Evolutionary conservation across 1,139 yeast genomes (phyloP).

Genomic region (Scheffersomyces quercinus): DNA sequence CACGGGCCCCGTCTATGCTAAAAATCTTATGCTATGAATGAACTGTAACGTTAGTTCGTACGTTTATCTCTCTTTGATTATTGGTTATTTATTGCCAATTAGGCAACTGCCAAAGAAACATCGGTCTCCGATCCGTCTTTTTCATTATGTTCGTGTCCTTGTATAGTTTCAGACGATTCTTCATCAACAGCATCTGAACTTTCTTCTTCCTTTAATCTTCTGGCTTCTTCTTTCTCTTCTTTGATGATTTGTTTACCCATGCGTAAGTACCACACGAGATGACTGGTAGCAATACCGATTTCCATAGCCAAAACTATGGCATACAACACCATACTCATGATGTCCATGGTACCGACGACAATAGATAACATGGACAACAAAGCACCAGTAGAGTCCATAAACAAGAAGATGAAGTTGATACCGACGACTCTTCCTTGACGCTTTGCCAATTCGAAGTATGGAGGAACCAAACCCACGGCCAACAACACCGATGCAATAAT

Average conservation of each 20-base stretch:
- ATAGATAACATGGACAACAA: constrained; percentile 69
- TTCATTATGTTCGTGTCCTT: too few species aligned
- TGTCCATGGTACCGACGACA: constrained; percentile 61
- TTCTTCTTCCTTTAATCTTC: too few species aligned
- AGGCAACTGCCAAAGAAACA: too few species aligned
- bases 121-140: too few species aligned
- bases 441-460: constrained; percentile 80
- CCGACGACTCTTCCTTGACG: constrained; percentile 85
- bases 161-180: too few species aligned
- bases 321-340: constrained; percentile 77
- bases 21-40: too few species aligned
- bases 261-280: constrained; percentile 68
- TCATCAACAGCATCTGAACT: too few species aligned
- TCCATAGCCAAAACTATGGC: constrained; percentile 72
- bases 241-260: constrained; percentile 32
- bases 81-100: too few species aligned
- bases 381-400: constrained; percentile 83
- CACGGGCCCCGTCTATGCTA: too few species aligned
- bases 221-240: constrained; percentile 21
- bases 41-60: too few species aligned
- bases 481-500: constrained; percentile 73
- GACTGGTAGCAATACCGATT: constrained; percentile 72
- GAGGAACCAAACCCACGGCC: constrained; percentile 82
- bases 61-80: too few species aligned
- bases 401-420: constrained; percentile 76